Evolutionary conservation across 805 yeast genomes (phyloP).

Genomic region (Gaillardinia entomophila): DNA sequence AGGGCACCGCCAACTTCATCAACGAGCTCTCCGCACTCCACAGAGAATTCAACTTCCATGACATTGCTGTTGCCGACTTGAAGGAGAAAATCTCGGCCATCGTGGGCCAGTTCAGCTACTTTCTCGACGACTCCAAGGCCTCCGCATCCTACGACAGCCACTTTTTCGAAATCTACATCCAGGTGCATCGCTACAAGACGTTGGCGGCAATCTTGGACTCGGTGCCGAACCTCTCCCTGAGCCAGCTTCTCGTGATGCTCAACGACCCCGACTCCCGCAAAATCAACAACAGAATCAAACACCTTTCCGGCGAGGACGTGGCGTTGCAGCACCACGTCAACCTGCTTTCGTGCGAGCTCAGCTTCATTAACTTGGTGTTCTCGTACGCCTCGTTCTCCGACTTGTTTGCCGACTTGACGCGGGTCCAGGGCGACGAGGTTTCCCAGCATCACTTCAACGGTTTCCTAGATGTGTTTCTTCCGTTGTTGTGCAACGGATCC

Average conservation of each 20-base stretch:
- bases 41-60: slow-evolving; percentile 14
- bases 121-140: slow-evolving; percentile 6
- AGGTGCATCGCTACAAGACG: slow-evolving; percentile 17
- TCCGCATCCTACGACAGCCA: slow-evolving; percentile 3
- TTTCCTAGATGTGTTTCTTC: slow-evolving; percentile 2
- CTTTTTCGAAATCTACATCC: slow-evolving; percentile 8
- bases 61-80: slow-evolving; percentile 11
- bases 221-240: slow-evolving; percentile 5
- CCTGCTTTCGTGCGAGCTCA: slow-evolving; percentile 2
- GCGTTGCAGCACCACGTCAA: slow-evolving; percentile 1
- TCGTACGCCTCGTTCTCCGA: slow-evolving; percentile 4
- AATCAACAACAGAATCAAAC: slow-evolving; percentile 4
- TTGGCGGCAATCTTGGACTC: slow-evolving; percentile 14
- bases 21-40: slow-evolving; percentile 16
- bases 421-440: not conserved
- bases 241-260: slow-evolving; percentile 6
- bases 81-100: slow-evolving; percentile 10
- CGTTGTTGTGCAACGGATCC: slow-evolving; percentile 7
- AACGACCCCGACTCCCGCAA: slow-evolving; percentile 4
- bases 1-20: slow-evolving; percentile 12
- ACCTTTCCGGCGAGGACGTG: slow-evolving; percentile 2
- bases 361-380: slow-evolving; percentile 2
- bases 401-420: slow-evolving; percentile 3
- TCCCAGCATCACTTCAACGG: slow-evolving; percentile 1
- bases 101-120: slow-evolving; percentile 12